phyloP scores from a whole-genome alignment of 148 eudicot species.

The Persicaria maculosa region DNA sequence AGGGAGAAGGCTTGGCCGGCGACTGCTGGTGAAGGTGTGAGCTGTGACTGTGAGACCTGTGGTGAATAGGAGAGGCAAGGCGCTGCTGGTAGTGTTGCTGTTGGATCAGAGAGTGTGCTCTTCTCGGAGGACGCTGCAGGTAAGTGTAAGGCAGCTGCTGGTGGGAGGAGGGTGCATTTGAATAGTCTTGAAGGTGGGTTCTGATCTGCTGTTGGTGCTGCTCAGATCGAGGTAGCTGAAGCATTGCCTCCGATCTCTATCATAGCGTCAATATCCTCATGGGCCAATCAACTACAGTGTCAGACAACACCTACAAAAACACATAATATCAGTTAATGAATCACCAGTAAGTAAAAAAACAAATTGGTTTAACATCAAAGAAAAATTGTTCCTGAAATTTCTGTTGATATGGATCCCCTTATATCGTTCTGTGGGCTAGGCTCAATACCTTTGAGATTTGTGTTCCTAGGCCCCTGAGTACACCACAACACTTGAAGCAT shows the following conservation, averaged over 20 bases:
- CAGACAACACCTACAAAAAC: conserved; percentile 65
- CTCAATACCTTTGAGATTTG: conserved; percentile 75
- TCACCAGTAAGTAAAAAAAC: neutral
- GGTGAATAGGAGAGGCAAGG: too few species aligned
- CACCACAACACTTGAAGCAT: conserved; percentile 92
- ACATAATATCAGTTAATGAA: neutral
- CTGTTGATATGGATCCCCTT: neutral
- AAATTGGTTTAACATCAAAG: neutral
- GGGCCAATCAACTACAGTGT: conserved; percentile 91
- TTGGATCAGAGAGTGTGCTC: too few species aligned
- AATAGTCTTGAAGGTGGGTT: too few species aligned
- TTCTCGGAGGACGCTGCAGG: too few species aligned
- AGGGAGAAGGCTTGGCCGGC: too few species aligned
- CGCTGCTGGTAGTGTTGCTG: too few species aligned
- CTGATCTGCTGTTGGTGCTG: conserved; percentile 32
- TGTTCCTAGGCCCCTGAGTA: conserved; percentile 86
- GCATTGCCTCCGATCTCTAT: conserved; percentile 94
- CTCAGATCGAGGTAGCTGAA: conserved; percentile 88
- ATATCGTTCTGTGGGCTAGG: neutral
- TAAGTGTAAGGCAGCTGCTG: too few species aligned
- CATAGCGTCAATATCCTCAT: conserved; percentile 88
- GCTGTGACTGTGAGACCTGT: too few species aligned
- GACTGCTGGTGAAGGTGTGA: too few species aligned
- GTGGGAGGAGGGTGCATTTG: too few species aligned
- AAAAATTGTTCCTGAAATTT: neutral